Base-by-base conservation (phyloP, 495 filamentous ascomycete genomes). In the Daldinia grandis region DNA sequence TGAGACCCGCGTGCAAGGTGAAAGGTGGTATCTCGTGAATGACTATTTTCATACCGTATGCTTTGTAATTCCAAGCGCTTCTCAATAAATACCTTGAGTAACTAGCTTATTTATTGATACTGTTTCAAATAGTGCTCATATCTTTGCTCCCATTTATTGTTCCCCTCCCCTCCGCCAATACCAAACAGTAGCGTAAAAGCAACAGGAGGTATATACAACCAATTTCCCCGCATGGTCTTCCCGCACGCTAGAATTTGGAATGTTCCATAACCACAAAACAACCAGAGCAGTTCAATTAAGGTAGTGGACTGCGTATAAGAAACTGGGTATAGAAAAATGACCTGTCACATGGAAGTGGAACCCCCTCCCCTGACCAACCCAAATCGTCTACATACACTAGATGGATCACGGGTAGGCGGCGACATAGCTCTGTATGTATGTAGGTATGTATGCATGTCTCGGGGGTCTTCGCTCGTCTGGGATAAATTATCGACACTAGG, bases 271-370 rank as follows among this genome's bases (percentile, higher is more conserved):
- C 15, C 38, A 40, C n/a, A 40, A 40, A 5, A 17, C 5, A 40
- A 40, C 38, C 38, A 17, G 17, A 40, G 44, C 44, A 25, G 49
- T 53, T 30, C 49, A 28, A 53, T 30, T 53, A 53, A 53, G 49
- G 49, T 53, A 53, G 49, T 53, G 49, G 49, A 30, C 49, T 30
- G 49, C 28, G 25, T 51, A 51, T 51, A 51, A 51, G 21, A 24
- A 30, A 53, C 15, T 30, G 27, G 49, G 49, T 53, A 28, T 53
- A 53, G 49, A n/a, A 53, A 53, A 53, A 30, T 53, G 49, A 53
- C 24, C 12, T 53, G 25, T 53, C 49, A 53, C 12, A 53, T 53
- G 12, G 24, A n/a, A 30, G 49, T 53, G 49, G 49, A 30, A 53
- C 49, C 49, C 1, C 49, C 10, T 1, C n/a, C 47, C 49, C 25